Evolutionary conservation across 768 basidiomycete genomes (phyloP).

Genomic region (Tricholoma sp.): DNA sequence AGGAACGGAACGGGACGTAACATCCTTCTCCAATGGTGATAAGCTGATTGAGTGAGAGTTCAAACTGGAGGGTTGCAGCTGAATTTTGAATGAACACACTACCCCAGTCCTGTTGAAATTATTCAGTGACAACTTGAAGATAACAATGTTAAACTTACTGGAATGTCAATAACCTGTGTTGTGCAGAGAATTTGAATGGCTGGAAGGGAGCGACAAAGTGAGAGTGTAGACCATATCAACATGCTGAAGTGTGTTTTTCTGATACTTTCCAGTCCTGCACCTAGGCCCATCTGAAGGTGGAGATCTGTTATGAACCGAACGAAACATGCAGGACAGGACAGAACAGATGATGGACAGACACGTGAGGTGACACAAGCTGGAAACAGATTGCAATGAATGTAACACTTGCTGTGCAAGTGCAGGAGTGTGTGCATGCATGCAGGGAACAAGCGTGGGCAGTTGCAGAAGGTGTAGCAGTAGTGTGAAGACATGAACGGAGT

Average conservation of each 20-base stretch:
- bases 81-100: slow-evolving; percentile 5
- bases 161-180: not conserved
- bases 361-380: too few species aligned
- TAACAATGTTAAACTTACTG: not conserved
- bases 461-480: too few species aligned
- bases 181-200: not conserved
- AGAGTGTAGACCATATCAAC: not conserved
- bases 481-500: too few species aligned
- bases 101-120: slow-evolving; percentile 5
- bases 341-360: too few species aligned
- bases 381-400: too few species aligned
- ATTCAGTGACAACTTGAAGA: not conserved
- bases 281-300: too few species aligned
- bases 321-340: too few species aligned
- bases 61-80: slow-evolving; percentile 13
- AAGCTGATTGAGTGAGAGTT: slow-evolving; percentile 20
- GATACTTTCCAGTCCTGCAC: not conserved
- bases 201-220: not conserved
- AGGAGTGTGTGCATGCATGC: too few species aligned
- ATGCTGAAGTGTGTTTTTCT: not conserved
- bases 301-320: too few species aligned
- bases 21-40: slow-evolving; percentile 20
- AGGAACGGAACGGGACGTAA: too few species aligned
- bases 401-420: too few species aligned
- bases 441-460: too few species aligned